A percentile compares a stretch with the other conserved stretches of the same genome.
phyloP scores from a whole-genome alignment of 352 stramenopile genomes.

The Phytopythium oedochilum region DNA sequence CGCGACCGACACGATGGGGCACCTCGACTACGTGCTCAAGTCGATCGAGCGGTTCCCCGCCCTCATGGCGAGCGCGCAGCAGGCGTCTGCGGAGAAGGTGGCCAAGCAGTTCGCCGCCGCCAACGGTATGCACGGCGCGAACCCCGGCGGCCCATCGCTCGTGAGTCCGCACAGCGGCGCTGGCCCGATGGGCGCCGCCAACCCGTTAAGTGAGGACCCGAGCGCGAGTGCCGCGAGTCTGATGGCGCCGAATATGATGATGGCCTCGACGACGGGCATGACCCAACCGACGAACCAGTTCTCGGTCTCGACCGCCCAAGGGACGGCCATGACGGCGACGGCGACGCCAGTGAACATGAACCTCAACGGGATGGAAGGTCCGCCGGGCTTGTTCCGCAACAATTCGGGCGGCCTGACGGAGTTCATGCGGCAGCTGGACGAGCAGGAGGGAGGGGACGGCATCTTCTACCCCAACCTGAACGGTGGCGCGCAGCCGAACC shows the following conservation, averaged over 20 bases:
- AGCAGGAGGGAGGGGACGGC: slow-evolving; percentile 50
- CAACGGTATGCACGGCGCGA: slow-evolving; percentile 10
- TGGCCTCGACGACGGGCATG: slow-evolving; percentile 54
- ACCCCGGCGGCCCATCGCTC: slow-evolving; percentile 13
- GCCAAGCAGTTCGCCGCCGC: slow-evolving; percentile 24
- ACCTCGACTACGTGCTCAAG: slow-evolving; percentile 77
- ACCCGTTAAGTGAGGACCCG: slow-evolving; percentile 27
- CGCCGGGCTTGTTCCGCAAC: slow-evolving; percentile 66
- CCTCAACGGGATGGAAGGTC: slow-evolving; percentile 59
- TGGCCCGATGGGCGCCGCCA: slow-evolving; percentile 16
- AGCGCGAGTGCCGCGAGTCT: slow-evolving; percentile 30
- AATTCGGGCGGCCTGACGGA: slow-evolving; percentile 73
- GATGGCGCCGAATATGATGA: slow-evolving; percentile 63
- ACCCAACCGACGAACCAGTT: slow-evolving; percentile 40
- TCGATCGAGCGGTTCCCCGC: slow-evolving; percentile 65
- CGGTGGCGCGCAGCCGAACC: slow-evolving; percentile 16
- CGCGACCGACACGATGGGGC: slow-evolving; percentile 69
- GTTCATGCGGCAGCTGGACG: slow-evolving; percentile 75
- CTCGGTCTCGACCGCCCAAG: slow-evolving; percentile 34
- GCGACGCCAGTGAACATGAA: slow-evolving; percentile 23
- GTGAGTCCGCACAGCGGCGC: slow-evolving; percentile 37
- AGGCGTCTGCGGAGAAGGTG: slow-evolving; percentile 38
- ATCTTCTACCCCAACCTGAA: slow-evolving; percentile 68
- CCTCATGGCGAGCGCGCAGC: slow-evolving; percentile 47
- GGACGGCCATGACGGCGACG: slow-evolving; percentile 18